Evolutionary conservation across 2,329 filamentous ascomycete species (phyloP), one percentile per base, ranked within the genome.

Genomic region (Monosporascus ibericus): DNA sequence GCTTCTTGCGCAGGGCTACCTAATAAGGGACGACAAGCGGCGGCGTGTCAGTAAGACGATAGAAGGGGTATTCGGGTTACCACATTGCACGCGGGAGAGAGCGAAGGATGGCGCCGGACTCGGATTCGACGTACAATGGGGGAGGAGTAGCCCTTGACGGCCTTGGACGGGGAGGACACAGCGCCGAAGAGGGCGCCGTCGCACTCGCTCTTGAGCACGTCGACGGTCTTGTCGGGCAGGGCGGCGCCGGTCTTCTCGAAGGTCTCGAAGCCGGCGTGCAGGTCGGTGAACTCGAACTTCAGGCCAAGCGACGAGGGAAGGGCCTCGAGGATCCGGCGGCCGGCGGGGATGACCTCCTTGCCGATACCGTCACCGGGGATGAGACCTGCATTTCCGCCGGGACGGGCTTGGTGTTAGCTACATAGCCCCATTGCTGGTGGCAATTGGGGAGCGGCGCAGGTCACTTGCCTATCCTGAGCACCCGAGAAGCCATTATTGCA

Each of bases 321-420:
- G 48, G 94, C 88, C 77, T 99, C 92, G 67, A 99, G 88, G 63
- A 97, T 79, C 59, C 88, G 87, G 65, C 90, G 89, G 49, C 92
- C 94, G 51, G 94, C 88, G 60, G 94, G 94, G 72, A 99, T 97
- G 71, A 99, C 94, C 76, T 99, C 94, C 70, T 90, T 90, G 74
- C 94, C 94, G 75, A 99, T 99, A 73, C 94, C 94, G 75, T 99
- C 94, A 68, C 94, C 94, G 65, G 94, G 89, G 70, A 99, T 97
- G 65, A 97, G 88, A 71, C 92, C 92, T 95, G 60, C 11, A 24
- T 36, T 34, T 46, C 9, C 30, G 3, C 30, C 27, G 27, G 15
- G 25, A 17, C 47, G 44, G 44, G 48, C 47, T 44, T 49, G 36
- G 25, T 38, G 52, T 30, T 38, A 37, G 27, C 9, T 20, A 39